Conservation (phyloP, 2,329 filamentous ascomycete species). For the Scedosporium boydii region DNA sequence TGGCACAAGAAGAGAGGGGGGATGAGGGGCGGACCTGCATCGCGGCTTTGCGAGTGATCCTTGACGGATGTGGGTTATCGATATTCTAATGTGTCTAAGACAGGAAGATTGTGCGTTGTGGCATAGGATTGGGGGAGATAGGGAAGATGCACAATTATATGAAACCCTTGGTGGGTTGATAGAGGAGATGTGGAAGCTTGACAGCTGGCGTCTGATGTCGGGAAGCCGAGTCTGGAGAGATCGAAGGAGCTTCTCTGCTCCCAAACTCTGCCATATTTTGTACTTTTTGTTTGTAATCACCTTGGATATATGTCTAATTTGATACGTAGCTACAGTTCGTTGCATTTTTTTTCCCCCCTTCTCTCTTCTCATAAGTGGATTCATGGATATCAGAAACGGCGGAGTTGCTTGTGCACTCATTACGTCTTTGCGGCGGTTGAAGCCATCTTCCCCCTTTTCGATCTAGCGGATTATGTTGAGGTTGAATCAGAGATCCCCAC, state of each 20-base stretch:
- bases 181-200: not conserved
- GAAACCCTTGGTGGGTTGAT: not conserved
- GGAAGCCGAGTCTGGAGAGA: not conserved
- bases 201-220: not conserved
- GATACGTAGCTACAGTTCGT: not conserved
- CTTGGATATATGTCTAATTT: not conserved
- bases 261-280: too few species aligned
- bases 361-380: too few species aligned
- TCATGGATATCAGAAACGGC: too few species aligned
- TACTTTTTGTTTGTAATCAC: too few species aligned
- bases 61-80: not conserved
- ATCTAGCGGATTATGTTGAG: not conserved
- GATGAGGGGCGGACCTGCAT: too few species aligned
- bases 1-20: not conserved
- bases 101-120: not conserved
- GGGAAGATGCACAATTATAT: not conserved
- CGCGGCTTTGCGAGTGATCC: not conserved
- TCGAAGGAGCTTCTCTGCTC: not conserved
- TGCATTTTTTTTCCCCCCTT: not conserved
- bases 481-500: not conserved
- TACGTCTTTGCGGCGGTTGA: not conserved
- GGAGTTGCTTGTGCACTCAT: not conserved
- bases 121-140: not conserved
- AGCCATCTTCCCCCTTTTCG: not conserved
- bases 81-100: not conserved